Evolutionary conservation across 495 filamentous ascomycete species (phyloP), one percentile per base, ranked within the genome.

Genomic region (Astrothelium macrocarpum): DNA sequence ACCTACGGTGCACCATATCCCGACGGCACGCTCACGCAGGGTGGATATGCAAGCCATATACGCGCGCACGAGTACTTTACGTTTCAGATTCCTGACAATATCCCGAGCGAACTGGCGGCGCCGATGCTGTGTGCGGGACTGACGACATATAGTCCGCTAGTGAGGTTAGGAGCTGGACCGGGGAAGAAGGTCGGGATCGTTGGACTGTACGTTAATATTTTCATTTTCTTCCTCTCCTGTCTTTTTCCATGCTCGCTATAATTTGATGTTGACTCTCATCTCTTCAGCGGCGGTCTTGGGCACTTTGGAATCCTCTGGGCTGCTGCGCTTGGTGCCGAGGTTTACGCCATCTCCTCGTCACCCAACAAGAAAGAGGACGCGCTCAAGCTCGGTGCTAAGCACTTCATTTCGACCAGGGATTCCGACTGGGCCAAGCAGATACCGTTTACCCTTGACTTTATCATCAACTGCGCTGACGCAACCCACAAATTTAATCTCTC

Each of bases 81-180:
- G 36, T 93, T 92, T 77, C 86, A 85, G 28, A 93, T 96, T 64
- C 91, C 92, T 20, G 86, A 89, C 20, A 80, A 78, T 4, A 82
- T 95, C 49, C 74, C 84, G 25, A 85, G 78, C 67, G 79, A 79
- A 46, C 71, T 84, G 32, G 90, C 87, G 1, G 91, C 91, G 16
- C 91, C 90, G 1, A 95, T 95, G 90, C 80, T 95, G 69, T 96
- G 91, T 72, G 91, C 90, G 36, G 91, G 91, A 53, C 75, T 95
- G 32, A 96, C 92, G 1, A 85, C 84, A 32, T 95, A 86, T 76
- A 86, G 83, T 36, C 90, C 90, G 0, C 79, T 96, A 1, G 85
- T 88, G 43, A 84, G 88, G 29, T 85, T 89, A 70, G 87, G 86
- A n/a, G 78, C 78, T 49, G 86, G 87, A 0, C 86, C 87, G 0